Percentiles rank a stretch among this genome's conserved stretches.
Evolutionary conservation across 148 eudicot genomes (phyloP).

Genomic region (Nyssa sinensis): DNA sequence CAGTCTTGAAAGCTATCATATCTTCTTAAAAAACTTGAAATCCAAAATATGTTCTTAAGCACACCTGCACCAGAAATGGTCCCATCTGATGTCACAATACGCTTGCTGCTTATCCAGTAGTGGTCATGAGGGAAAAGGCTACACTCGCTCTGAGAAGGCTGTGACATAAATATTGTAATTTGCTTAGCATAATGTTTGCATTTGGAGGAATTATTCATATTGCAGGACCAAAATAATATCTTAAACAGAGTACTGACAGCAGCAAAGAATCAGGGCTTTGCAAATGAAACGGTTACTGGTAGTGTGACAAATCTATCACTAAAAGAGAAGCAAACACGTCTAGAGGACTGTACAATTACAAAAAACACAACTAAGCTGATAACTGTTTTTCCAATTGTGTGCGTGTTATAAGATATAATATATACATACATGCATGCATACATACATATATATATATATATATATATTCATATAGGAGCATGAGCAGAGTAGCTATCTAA

Average conservation of each 20-base stretch:
- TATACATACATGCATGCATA: background rate
- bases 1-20: background rate
- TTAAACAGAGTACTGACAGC: background rate
- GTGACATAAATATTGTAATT: constrained; percentile 13
- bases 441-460: background rate
- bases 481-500: too few species aligned
- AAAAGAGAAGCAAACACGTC: background rate
- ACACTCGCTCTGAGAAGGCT: constrained; percentile 53
- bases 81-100: constrained; percentile 75
- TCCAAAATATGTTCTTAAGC: background rate
- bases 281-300: constrained; percentile 4
- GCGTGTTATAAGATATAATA: too few species aligned
- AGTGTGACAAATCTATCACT: background rate
- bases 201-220: background rate
- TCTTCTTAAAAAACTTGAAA: background rate
- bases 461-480: background rate
- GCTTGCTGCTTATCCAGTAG: constrained; percentile 92
- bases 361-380: background rate
- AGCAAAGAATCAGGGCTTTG: background rate
- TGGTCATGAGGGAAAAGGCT: constrained; percentile 64
- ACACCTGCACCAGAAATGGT: constrained; percentile 90
- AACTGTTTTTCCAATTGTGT: too few species aligned
- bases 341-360: background rate
- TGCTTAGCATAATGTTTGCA: background rate
- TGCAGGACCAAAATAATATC: background rate